Evolutionary conservation across 495 filamentous ascomycete genomes (phyloP), one percentile per base, ranked within the genome.

Genomic region (Friedmanniomyces endolithicus): DNA sequence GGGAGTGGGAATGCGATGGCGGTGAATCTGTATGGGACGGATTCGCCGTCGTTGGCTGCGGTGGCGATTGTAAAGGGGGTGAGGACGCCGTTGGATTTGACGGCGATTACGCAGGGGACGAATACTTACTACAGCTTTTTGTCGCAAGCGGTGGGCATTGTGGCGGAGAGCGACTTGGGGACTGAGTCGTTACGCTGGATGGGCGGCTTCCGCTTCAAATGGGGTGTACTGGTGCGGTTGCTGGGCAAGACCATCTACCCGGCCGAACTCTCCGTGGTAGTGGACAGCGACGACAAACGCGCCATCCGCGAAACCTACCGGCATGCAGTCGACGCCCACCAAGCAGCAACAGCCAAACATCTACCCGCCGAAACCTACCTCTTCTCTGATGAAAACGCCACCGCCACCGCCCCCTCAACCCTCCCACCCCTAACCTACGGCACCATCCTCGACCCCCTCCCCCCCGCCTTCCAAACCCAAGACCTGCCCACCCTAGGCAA

Each of bases 1-100:
- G 92, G 92, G 7, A 87, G 85, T 44, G 92, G 90, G 2, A 98
- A 98, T 66, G 90, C 88, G 23, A 84, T 97, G 86, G 85, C 84
- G 44, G 86, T 84, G 74, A 96, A 95, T 61, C 70, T 94, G 33
- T 86, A 85, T 50, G 92, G 90, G 1, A 92, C 87, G 1, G 78
- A 82, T 33, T 84, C 80, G 58, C 78, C 85, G 11, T 85, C 81
- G 49, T 64, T 88, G 48, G 87, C 88, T 2, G 85, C 90, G 9
- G 66, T 98, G 57, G 78, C 78, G 3, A 82, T 95, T 17, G 76
- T 96, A 53, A 98, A 98, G 67, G 89, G 87, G 6, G 67, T 94
- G 33, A 74, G 79, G 16, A 90, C 83, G 14, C 83, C 87, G 1
- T 64, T 97, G 19, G 92, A 98, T 61, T 69, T 98, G 25, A 77